phyloP scores from a whole-genome alignment of 1,284 basidiomycete species.

The Papiliotrema nemorosa region DNA sequence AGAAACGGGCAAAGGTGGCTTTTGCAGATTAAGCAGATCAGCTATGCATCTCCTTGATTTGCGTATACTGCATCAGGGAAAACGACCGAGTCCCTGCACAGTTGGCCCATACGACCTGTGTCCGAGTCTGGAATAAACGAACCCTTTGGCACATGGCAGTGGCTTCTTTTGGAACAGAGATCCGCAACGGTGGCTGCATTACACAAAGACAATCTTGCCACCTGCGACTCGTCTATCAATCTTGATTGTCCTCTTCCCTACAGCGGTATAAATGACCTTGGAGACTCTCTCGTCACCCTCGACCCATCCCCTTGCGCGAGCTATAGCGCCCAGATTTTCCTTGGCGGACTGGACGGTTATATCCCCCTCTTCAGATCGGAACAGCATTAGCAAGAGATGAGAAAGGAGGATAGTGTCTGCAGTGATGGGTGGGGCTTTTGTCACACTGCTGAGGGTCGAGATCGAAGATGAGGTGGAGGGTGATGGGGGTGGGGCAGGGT shows the following conservation, averaged over 20 bases:
- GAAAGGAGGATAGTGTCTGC: constrained; percentile 35
- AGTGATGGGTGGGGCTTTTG: constrained; percentile 26
- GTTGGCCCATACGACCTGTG: neutral
- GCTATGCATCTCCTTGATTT: neutral
- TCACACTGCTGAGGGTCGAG: constrained; percentile 12
- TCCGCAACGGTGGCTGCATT: too few species aligned
- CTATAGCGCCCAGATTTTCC: constrained; percentile 24
- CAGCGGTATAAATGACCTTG: constrained; percentile 35
- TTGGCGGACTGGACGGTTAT: constrained; percentile 32
- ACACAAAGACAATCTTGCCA: constrained; percentile 17
- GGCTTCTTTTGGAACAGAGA: too few species aligned
- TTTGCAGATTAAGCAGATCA: constrained; percentile 1
- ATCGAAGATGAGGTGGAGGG: constrained; percentile 26
- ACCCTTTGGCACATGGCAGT: too few species aligned
- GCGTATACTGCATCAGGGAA: too few species aligned
- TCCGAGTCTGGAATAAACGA: too few species aligned
- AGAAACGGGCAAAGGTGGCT: constrained; percentile 7
- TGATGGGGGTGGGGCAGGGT: constrained; percentile 29
- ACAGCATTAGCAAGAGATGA: constrained; percentile 31
- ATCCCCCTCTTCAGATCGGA: constrained; percentile 16
- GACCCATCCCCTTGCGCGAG: constrained; percentile 32
- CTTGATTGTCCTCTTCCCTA: constrained; percentile 31
- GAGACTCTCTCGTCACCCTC: constrained; percentile 21
- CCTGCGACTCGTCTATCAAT: constrained; percentile 37
- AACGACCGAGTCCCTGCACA: neutral